Percentiles rank a stretch among this genome's conserved stretches.
phyloP scores from a whole-genome alignment of 768 basidiomycete genomes.

The Podaxis sp. region DNA sequence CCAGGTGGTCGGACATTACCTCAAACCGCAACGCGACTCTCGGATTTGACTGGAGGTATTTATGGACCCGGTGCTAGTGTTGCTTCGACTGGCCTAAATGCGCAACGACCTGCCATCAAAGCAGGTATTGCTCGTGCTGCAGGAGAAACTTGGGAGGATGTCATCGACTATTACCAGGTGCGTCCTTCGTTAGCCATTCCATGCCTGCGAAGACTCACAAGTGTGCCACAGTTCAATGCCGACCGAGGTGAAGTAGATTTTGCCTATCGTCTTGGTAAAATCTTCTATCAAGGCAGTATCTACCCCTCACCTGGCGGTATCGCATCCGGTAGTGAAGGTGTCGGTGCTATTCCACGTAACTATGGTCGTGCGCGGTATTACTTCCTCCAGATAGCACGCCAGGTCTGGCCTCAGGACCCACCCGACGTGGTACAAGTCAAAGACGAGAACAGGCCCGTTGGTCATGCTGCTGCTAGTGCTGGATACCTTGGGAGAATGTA shows the following conservation, averaged over 20 bases:
- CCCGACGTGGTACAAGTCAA: conserved; percentile 50
- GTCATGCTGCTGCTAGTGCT: conserved; percentile 76
- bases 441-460: conserved; percentile 50
- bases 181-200: conserved; percentile 17
- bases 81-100: conserved; percentile 80
- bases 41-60: conserved; percentile 90
- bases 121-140: conserved; percentile 81
- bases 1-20: conserved; percentile 89
- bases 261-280: conserved; percentile 90
- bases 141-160: conserved; percentile 92
- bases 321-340: conserved; percentile 87
- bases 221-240: conserved; percentile 77
- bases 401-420: conserved; percentile 86
- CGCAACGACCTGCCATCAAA: conserved; percentile 72
- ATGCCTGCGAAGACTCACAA: conserved; percentile 1
- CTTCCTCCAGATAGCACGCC: conserved; percentile 80
- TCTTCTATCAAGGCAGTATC: conserved; percentile 94
- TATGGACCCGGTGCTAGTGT: conserved; percentile 95
- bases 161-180: conserved; percentile 89
- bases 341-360: conserved; percentile 82
- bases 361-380: conserved; percentile 76
- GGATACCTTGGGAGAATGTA: conserved; percentile 94
- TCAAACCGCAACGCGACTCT: conserved; percentile 75
- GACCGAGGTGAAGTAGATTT: conserved; percentile 89
- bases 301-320: conserved; percentile 79